Evolutionary conservation across 73 alveolate species (phyloP).

Genomic region (Paramecium sexaurelia): DNA sequence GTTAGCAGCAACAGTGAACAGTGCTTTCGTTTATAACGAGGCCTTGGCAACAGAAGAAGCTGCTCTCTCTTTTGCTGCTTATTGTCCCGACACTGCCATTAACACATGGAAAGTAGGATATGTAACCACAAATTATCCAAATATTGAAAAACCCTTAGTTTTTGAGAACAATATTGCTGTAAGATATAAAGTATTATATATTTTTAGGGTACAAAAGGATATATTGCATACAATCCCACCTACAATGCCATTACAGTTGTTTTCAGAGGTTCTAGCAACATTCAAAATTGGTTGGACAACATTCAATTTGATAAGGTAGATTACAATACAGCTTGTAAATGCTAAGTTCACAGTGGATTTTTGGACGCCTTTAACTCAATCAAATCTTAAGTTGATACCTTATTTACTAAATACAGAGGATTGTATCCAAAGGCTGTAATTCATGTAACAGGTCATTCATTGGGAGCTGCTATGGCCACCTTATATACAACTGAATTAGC

Average conservation of each 20-base stretch:
- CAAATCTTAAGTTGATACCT: not conserved
- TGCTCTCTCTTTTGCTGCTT: constrained; percentile 44
- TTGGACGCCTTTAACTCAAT: constrained; percentile 38
- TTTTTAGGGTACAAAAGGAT: constrained; percentile 13
- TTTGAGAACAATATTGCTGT: constrained; percentile 18
- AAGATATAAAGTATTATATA: not conserved
- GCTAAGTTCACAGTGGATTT: constrained; percentile 64
- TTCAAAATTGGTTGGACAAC: not conserved
- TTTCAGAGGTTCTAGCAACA: constrained; percentile 23
- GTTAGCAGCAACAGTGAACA: not conserved
- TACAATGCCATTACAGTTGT: not conserved
- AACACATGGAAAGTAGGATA: constrained; percentile 12
- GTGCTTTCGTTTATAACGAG: not conserved
- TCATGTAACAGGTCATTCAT: constrained; percentile 55
- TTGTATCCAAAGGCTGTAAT: constrained; percentile 41
- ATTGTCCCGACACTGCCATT: not conserved
- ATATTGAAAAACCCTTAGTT: not conserved
- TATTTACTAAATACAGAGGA: not conserved
- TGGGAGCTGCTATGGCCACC: constrained; percentile 69
- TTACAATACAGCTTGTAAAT: not conserved
- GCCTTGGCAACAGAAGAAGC: constrained; percentile 36
- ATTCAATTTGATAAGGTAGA: not conserved
- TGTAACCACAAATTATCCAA: not conserved
- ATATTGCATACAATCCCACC: not conserved
- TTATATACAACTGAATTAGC: constrained; percentile 42